Base-by-base conservation (phyloP, 2,329 filamentous ascomycete genomes). In the Apiospora kogelbergensis region DNA sequence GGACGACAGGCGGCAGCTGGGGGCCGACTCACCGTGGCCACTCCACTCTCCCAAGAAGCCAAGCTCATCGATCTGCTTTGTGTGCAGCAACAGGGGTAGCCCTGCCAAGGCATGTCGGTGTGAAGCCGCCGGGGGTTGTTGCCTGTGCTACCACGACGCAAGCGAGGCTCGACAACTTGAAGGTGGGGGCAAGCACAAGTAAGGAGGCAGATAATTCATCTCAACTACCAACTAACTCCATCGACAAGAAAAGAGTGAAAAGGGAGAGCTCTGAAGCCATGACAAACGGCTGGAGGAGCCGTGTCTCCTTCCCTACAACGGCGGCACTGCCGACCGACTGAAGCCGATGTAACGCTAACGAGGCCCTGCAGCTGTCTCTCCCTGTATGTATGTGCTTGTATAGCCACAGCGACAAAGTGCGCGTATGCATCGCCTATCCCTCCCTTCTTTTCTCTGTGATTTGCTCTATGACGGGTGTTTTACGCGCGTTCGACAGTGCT, bases 21-120 rank as follows among this genome's bases (percentile, higher is more conserved):
- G 66, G 22, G 40, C 66, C 66, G 48, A 67, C 48, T 67, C 66
- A 63, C 66, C 66, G 66, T 67, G 46, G 53, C 33, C 66, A 42
- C 66, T 30, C 33, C 66, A 42, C 66, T 30, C 63, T n/a, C n/a
- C n/a, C n/a, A n/a, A n/a, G n/a, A n/a, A n/a, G n/a, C n/a, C 17
- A 60, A 3, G 22, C 15, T 11, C 17, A 6, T 15, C 37, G 53
- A 60, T 37, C 53, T 45, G 5, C 17, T 13, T 57, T 20, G 53
- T 37, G 37, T 37, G 26, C 53, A 33, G 7, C 10, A 26, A 20
- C 48, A 57, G 53, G 53, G 53, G 53, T 37, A 60, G 30, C 53
- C 53, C 53, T 37, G 53, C 53, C 53, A 60, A 60, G 53, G 53
- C 53, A 60, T 60, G 53, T 60, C 53, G 53, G 53, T 60, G 53